These are phyloP conservation scores for Taiozyma sp. DNA, from an alignment of 1,139 yeast genomes.

Conservation along the genomic window DNA sequence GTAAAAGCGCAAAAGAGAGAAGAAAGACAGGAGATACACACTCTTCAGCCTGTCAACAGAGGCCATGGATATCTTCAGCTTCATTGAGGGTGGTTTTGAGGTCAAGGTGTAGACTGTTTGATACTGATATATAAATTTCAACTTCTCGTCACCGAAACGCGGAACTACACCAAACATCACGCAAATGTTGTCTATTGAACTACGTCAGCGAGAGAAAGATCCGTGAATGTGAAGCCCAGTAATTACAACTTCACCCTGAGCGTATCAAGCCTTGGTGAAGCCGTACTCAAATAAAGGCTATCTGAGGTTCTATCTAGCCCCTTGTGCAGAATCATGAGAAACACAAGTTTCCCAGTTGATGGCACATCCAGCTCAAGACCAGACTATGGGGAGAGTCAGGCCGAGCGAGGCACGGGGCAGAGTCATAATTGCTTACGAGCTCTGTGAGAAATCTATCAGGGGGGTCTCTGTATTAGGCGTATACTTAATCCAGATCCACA, in stretches of 20 bases:
- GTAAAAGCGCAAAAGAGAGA: neutral
- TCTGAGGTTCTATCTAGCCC: constrained; percentile 48
- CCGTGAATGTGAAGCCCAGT: constrained; percentile 49
- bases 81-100: constrained; percentile 12
- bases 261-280: constrained; percentile 46
- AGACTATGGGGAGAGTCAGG: constrained; percentile 16
- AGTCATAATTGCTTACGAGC: neutral
- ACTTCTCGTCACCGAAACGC: neutral
- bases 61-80: constrained; percentile 20
- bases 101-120: neutral
- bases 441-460: neutral
- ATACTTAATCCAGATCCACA: constrained; percentile 41
- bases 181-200: neutral
- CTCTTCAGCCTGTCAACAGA: constrained; percentile 22
- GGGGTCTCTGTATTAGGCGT: neutral
- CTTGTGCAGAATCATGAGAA: constrained; percentile 26
- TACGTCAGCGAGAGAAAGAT: neutral
- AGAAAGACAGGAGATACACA: constrained; percentile 3
- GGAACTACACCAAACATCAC: neutral
- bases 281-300: constrained; percentile 73
- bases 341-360: constrained; percentile 2
- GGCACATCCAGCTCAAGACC: constrained; percentile 42
- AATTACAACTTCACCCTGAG: constrained; percentile 71
- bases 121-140: neutral
- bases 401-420: constrained; percentile 38